Evolutionary conservation across 140 eudicot genomes (phyloP).

Genomic region (Cichorium intybus): DNA sequence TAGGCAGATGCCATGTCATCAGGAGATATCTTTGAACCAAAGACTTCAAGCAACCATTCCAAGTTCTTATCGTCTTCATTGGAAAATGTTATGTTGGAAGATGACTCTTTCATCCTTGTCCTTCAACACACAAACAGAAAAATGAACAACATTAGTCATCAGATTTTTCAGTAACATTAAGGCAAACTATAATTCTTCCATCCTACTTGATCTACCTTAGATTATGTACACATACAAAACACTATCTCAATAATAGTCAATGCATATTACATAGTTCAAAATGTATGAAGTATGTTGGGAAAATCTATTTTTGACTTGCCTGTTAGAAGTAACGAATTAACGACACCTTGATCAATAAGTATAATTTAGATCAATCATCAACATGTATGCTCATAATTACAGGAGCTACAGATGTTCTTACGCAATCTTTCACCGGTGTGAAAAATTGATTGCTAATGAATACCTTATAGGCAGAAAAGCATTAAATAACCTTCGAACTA

Average conservation of each 20-base stretch:
- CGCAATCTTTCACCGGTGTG: not conserved
- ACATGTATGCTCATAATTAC: not conserved
- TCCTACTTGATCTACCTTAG: not conserved
- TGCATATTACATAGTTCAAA: not conserved
- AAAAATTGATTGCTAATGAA: not conserved
- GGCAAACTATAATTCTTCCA: not conserved
- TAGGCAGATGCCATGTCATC: slow-evolving; percentile 76
- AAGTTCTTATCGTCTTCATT: slow-evolving; percentile 51
- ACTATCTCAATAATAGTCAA: not conserved
- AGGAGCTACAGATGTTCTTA: not conserved
- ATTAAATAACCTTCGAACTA: not conserved
- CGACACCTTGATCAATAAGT: slow-evolving; percentile 3
- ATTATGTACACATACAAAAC: not conserved
- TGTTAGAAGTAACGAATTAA: not conserved
- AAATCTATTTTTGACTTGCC: not conserved
- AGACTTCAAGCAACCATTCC: slow-evolving; percentile 52
- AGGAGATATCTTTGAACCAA: slow-evolving; percentile 60
- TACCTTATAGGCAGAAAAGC: not conserved
- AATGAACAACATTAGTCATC: not conserved
- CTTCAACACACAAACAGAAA: slow-evolving; percentile 31
- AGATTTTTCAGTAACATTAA: not conserved
- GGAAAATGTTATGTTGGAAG: slow-evolving; percentile 31
- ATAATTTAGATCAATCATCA: slow-evolving; percentile 6
- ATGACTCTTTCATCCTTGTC: slow-evolving; percentile 38
- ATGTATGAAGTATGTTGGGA: not conserved